A percentile compares a stretch with the other conserved stretches of the same genome.
Evolutionary conservation across 2,329 filamentous ascomycete species (phyloP).

Genomic region (Nemania bipapillata): DNA sequence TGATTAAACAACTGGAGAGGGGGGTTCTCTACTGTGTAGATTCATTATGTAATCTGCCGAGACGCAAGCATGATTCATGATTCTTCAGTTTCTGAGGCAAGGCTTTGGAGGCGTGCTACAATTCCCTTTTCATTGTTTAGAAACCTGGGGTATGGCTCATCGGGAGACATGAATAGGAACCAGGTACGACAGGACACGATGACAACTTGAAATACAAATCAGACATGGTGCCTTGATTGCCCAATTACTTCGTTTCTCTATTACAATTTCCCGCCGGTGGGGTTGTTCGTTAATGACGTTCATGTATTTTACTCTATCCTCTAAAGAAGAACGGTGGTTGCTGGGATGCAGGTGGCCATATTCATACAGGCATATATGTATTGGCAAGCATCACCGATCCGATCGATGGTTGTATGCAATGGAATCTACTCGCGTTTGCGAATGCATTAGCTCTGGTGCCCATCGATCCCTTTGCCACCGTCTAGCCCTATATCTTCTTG

Average conservation of each 20-base stretch:
- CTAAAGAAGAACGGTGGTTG: constrained; percentile 37
- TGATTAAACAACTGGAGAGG: background rate
- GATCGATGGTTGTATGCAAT: constrained; percentile 24
- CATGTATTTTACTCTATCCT: constrained; percentile 32
- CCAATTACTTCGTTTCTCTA: background rate
- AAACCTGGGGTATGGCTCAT: background rate
- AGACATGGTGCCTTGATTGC: background rate
- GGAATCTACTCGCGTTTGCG: background rate
- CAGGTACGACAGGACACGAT: background rate
- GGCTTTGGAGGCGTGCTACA: background rate
- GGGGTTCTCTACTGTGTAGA: background rate
- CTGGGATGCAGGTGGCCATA: constrained; percentile 16
- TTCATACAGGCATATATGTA: constrained; percentile 32
- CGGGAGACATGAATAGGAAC: too few species aligned
- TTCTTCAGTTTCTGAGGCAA: background rate
- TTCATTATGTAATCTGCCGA: constrained; percentile 3
- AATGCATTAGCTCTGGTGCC: background rate
- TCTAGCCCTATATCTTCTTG: background rate
- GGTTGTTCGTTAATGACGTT: background rate
- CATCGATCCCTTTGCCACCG: background rate
- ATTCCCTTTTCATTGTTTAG: too few species aligned
- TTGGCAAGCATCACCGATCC: background rate
- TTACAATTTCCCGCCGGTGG: background rate
- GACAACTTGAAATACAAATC: background rate
- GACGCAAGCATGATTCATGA: background rate